Percentiles rank a stretch among this genome's conserved stretches.
Evolutionary conservation across 2,329 filamentous ascomycete genomes (phyloP).

Genomic region (Madurella mycetomatis): DNA sequence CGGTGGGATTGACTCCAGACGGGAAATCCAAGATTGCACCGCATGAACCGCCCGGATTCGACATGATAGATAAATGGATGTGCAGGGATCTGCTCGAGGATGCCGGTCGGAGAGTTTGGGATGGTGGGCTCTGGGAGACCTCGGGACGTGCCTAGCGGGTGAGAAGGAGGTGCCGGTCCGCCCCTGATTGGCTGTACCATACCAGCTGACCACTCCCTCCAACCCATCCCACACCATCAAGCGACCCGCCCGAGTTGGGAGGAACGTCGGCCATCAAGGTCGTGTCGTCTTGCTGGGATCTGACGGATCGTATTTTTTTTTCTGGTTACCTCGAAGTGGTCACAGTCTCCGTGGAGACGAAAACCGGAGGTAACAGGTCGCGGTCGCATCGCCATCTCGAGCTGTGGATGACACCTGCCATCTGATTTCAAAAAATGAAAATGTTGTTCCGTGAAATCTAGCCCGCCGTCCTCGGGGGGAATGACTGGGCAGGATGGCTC

Average conservation of each 20-base stretch:
- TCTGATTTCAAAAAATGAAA: no score
- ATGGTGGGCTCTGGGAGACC: conserved; percentile 14
- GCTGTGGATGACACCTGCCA: not conserved
- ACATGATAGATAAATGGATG: not conserved
- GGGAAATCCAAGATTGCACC: conserved; percentile 8
- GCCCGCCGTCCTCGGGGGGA: no score
- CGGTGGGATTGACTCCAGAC: conserved; percentile 5
- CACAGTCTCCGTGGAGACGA: no score
- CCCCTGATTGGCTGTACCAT: conserved; percentile 22
- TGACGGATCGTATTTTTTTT: not conserved
- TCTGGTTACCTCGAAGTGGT: no score
- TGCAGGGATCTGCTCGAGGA: conserved; percentile 11
- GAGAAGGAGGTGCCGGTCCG: conserved; percentile 17
- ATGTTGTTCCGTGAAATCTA: no score
- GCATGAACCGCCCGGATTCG: not conserved
- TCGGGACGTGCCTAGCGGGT: conserved; percentile 24
- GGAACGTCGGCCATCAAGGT: not conserved
- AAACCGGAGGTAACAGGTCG: not conserved
- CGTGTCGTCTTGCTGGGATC: not conserved
- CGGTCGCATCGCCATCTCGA: not conserved
- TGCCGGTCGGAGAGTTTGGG: conserved; percentile 24
- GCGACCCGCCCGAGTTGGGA: not conserved
- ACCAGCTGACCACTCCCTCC: conserved; percentile 25
- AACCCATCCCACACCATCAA: conserved; percentile 13
- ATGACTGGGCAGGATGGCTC: not conserved